Evolutionary conservation across 371 early-diverging fungal species (phyloP).

Genomic region (Catenaria anguillulae): DNA sequence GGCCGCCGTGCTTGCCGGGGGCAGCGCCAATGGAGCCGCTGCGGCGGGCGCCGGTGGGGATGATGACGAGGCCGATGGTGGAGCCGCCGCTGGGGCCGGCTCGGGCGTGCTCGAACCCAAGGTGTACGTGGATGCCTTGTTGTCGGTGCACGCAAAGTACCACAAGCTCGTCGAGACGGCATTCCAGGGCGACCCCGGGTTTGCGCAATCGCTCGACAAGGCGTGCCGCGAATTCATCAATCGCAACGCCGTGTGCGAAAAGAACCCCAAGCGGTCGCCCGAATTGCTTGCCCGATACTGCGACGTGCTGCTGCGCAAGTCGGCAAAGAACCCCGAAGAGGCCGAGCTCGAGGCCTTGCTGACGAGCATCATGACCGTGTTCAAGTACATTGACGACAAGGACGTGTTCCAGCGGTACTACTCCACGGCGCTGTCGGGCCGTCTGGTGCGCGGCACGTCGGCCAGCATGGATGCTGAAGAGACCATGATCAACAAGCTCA

Average conservation of each 20-base stretch:
- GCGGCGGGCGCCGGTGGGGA: slow-evolving; percentile 1
- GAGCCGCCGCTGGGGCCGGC: slow-evolving; percentile 3
- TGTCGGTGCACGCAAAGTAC: slow-evolving; percentile 67
- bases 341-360: slow-evolving; percentile 69
- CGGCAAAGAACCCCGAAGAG: slow-evolving; percentile 65
- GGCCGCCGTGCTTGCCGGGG: slow-evolving; percentile 55
- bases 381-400: slow-evolving; percentile 41
- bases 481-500: slow-evolving; percentile 20
- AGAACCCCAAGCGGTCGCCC: slow-evolving; percentile 54
- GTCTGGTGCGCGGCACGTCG: slow-evolving; percentile 27
- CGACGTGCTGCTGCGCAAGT: slow-evolving; percentile 70
- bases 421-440: slow-evolving; percentile 29
- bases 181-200: slow-evolving; percentile 73
- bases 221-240: slow-evolving; percentile 88
- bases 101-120: slow-evolving; percentile 44
- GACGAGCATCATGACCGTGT: slow-evolving; percentile 47
- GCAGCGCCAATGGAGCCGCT: slow-evolving; percentile 15
- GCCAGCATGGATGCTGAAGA: slow-evolving; percentile 22
- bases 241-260: slow-evolving; percentile 62
- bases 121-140: slow-evolving; percentile 62
- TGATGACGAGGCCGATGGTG: background rate
- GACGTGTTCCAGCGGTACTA: slow-evolving; percentile 46
- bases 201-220: slow-evolving; percentile 77
- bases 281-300: slow-evolving; percentile 72
- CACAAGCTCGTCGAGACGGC: slow-evolving; percentile 52